Base-by-base conservation (phyloP, 768 basidiomycete genomes). In the Boletus fagicola region DNA sequence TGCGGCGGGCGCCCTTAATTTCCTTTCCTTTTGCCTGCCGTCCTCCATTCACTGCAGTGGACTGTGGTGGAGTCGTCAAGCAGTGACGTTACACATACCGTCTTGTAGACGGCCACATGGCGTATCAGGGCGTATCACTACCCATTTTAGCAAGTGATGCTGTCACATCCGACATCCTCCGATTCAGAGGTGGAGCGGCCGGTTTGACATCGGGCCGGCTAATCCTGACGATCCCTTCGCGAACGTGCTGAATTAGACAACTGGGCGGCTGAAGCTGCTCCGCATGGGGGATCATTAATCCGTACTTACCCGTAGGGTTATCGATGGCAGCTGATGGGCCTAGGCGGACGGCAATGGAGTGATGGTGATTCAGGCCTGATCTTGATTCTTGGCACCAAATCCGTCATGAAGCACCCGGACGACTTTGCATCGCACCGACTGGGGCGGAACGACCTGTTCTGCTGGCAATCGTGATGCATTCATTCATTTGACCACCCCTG, bases 191-290 rank as follows among this genome's bases (percentile, higher is more conserved):
- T 49, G 53, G 30, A 38, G 45, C 15, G 39, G 9, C 13, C 45
- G 8, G 49, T 62, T 57, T 54, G 57, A 53, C 47, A 47, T 58
- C 70, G 69, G 69, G 13, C 69, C 67, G 69, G 61, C 42, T 60
- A 56, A 59, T 56, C 68, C 61, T 70, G 70, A 66, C 70, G 68
- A 70, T 70, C 69, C 57, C 70, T 67, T 68, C 67, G 63, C 66
- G 68, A 68, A 68, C 26, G 54, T 15, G 53, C 53, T 46, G 52
- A 43, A 60, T 63, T 60, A 53, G 67, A 59, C 61, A 67, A 56
- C 31, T 43, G 54, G 44, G 52, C 46, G 54, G 57, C 50, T 58
- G 61, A 56, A 58, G 48, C 11, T 59, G 43, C 51, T 69, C 63
- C 60, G 46, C 54, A 60, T 65, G 59, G 50, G 57, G 59, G 53